Percentiles rank a stretch among this genome's conserved stretches.
Conservation (phyloP, 2,329 filamentous ascomycete genomes). For the Trichoderma sp. region DNA sequence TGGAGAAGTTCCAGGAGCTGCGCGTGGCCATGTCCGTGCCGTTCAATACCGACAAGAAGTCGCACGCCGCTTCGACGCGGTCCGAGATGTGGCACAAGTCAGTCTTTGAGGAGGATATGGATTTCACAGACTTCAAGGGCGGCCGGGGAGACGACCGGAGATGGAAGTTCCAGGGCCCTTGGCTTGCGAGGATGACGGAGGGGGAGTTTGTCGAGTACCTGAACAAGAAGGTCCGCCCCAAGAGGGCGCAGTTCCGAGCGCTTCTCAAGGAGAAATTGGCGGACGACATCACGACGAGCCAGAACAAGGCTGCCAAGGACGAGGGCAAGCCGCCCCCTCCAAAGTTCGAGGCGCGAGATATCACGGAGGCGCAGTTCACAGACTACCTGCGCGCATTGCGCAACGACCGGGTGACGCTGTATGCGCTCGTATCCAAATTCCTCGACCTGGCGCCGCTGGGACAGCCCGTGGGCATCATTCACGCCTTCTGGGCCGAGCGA, state of each 20-base stretch:
- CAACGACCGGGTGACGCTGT: slow-evolving; percentile 53
- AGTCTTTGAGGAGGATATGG: slow-evolving; percentile 62
- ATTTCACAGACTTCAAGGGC: slow-evolving; percentile 51
- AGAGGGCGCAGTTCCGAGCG: slow-evolving; percentile 56
- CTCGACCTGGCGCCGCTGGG: slow-evolving; percentile 62
- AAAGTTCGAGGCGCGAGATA: slow-evolving; percentile 39
- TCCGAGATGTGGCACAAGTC: slow-evolving; percentile 46
- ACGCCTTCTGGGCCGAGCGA: slow-evolving; percentile 35
- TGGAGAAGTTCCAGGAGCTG: slow-evolving; percentile 86
- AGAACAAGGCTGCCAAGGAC: slow-evolving; percentile 45
- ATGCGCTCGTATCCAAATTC: slow-evolving; percentile 59
- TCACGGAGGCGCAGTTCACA: slow-evolving; percentile 55
- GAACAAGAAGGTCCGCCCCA: slow-evolving; percentile 54
- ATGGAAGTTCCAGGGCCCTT: slow-evolving; percentile 70
- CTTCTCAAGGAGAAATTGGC: slow-evolving; percentile 56
- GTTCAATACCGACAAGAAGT: slow-evolving; percentile 32
- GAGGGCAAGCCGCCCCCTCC: slow-evolving; percentile 39
- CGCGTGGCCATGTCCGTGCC: slow-evolving; percentile 68
- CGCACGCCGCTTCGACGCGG: slow-evolving; percentile 21
- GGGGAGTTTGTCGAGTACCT: slow-evolving; percentile 63
- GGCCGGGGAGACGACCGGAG: slow-evolving; percentile 50
- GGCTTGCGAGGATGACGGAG: slow-evolving; percentile 64
- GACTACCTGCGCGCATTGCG: slow-evolving; percentile 58
- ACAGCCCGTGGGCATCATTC: slow-evolving; percentile 37
- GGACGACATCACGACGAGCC: slow-evolving; percentile 47